Evolutionary conservation across 2,329 filamentous ascomycete species (phyloP), one percentile per base, ranked within the genome.

Genomic region (Ceratocystis lukuohia): DNA sequence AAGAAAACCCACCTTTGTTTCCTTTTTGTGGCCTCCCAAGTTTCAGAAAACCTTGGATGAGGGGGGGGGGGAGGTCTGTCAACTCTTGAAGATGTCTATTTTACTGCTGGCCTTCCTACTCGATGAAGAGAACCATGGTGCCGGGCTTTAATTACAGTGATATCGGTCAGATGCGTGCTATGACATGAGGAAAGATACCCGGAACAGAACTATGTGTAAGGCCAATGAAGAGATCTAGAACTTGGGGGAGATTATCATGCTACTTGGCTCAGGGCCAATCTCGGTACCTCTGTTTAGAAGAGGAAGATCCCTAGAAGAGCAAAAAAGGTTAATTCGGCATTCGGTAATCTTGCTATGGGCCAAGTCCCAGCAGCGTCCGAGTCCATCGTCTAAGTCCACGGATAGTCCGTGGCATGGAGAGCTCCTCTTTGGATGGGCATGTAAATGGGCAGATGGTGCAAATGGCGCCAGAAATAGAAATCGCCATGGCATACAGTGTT

Each of bases 371-470:
- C 20, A 57, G 12, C 25, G 48, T n/a, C 17, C 45, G 22, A 56
- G 50, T 56, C 22, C 50, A 56, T 12, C 33, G 45, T 53, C 48
- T 22, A 53, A 53, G 53, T 59, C 28, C 28, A 59, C 28, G 53
- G 53, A 25, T 59, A 59, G 53, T 59, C 53, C 53, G 53, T 59
- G 53, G 28, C 53, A 59, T 59, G 28, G 28, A 17, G 28, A n/a
- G 53, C 53, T 59, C 53, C 53, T 59, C 53, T 37, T 59, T 59
- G 53, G 53, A 33, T 59, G 53, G 53, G 28, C 53, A 59, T 59
- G 53, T 33, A 37, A 33, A 17, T 59, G 53, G 25, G 8, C 33
- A 37, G 33, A 37, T n/a, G 53, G 53, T 33, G 22, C 12, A 7
- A 20, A 17, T 59, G 28, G 25, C 28, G n/a, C 53, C 17, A 8